Conservation (phyloP, 2,329 filamentous ascomycete species). For the Xylaria sp. region DNA sequence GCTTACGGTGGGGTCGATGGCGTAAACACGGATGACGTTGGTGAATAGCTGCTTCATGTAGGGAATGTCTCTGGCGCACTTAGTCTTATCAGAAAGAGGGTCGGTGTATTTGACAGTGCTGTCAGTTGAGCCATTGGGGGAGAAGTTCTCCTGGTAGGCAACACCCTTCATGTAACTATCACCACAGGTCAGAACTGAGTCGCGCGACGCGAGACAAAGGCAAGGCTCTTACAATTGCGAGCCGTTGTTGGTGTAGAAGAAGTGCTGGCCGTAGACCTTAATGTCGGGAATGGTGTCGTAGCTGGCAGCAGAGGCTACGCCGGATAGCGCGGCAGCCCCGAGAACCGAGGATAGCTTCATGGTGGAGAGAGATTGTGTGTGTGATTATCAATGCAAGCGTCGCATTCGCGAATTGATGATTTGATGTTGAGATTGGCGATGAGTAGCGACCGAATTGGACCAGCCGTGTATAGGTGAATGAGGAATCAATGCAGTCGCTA, state of each 20-base stretch:
- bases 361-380: conserved; percentile 19
- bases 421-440: conserved; percentile 1
- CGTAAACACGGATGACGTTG: conserved; percentile 96
- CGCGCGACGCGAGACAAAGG: background rate
- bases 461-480: conserved; percentile 19
- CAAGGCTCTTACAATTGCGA: conserved; percentile 68
- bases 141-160: conserved; percentile 89
- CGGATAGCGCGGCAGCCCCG: conserved; percentile 43
- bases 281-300: conserved; percentile 48
- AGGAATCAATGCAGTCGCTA: conserved; percentile 5
- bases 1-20: conserved; percentile 81
- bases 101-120: conserved; percentile 74
- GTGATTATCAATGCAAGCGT: background rate
- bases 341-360: conserved; percentile 46
- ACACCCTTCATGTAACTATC: conserved; percentile 83
- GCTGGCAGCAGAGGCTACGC: conserved; percentile 42
- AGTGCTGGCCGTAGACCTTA: conserved; percentile 48
- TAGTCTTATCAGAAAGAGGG: conserved; percentile 76
- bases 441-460: conserved; percentile 23
- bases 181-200: conserved; percentile 34
- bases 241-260: conserved; percentile 63
- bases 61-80: conserved; percentile 87
- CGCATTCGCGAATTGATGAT: background rate
- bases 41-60: conserved; percentile 81
- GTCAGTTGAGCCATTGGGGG: conserved; percentile 58